Base-by-base conservation (phyloP, 2,329 filamentous ascomycete species). In the Aspergillus awamori region DNA sequence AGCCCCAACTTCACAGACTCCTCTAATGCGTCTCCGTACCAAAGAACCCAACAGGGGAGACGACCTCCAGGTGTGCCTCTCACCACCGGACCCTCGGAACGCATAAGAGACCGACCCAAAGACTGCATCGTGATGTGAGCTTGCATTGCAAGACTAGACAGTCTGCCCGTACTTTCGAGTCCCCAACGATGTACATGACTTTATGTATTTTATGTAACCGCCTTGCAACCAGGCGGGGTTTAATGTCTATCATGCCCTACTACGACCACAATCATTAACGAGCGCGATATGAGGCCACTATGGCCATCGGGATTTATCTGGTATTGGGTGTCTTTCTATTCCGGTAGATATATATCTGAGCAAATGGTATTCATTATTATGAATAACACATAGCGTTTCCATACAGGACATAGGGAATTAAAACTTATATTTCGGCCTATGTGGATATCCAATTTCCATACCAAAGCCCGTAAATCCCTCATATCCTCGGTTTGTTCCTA, bases 61-160 rank as follows among this genome's bases (percentile, higher is more conserved):
- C 64, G 65, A 17, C 58, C 58, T 28, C 55, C 60, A 22, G 60
- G 60, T n/a, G 58, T 47, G 10, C 49, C 65, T n/a, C 58, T 65
- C 15, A 52, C 63, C 13, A 43, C 58, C 11, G 61, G 61, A 24
- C 54, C 53, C 28, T 45, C 64, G n/a, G 66, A 68, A 20, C 63
- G 72, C 60, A 33, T 66, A 57, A 61, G 69, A 63, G 64, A 73
- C 59, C 76, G 77, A 59, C 76, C 73, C 62, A 79, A 77, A 65
- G 78, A 80, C 56, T 80, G 79, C 61, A 69, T 78, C 54, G 69
- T 80, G 57, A 80, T 80, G 78, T 80, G 67, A 74, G 38, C 20
- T 49, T 30, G 20, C 45, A 17, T 47, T 38, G 38, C 33, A 22
- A 39, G 13, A 8, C 26, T 15, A 22, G 13, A 47, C 36, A n/a